phyloP scores from a whole-genome alignment of 1,284 basidiomycete species.

The Apiotrichum gamsii region DNA sequence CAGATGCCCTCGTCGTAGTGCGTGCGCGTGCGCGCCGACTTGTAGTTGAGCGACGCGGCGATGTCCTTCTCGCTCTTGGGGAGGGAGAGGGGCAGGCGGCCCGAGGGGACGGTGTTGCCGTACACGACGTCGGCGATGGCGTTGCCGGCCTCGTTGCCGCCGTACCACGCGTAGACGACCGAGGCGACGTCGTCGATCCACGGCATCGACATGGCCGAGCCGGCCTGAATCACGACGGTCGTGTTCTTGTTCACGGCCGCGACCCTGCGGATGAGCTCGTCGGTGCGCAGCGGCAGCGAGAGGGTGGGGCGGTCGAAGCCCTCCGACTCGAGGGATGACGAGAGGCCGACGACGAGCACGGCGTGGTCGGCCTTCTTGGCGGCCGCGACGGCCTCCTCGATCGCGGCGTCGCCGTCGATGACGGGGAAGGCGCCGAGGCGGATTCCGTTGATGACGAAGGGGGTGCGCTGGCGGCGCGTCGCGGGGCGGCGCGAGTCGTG shows the following conservation, averaged over 20 bases:
- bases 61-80: slow-evolving; percentile 59
- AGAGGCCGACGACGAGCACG: slow-evolving; percentile 58
- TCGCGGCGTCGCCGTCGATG: slow-evolving; percentile 55
- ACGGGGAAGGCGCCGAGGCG: slow-evolving; percentile 60
- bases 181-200: slow-evolving; percentile 60
- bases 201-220: slow-evolving; percentile 61
- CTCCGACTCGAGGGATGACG: slow-evolving; percentile 46
- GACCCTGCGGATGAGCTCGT: slow-evolving; percentile 61
- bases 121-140: slow-evolving; percentile 70
- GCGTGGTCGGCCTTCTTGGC: slow-evolving; percentile 56
- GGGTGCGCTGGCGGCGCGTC: not conserved
- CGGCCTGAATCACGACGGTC: slow-evolving; percentile 66
- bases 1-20: slow-evolving; percentile 47
- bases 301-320: slow-evolving; percentile 28
- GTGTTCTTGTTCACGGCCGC: slow-evolving; percentile 60
- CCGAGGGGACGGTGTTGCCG: slow-evolving; percentile 67
- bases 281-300: slow-evolving; percentile 49
- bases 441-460: slow-evolving; percentile 1
- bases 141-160: slow-evolving; percentile 69
- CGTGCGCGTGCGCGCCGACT: slow-evolving; percentile 55
- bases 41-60: slow-evolving; percentile 56
- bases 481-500: slow-evolving; percentile 18
- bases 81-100: slow-evolving; percentile 66
- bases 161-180: slow-evolving; percentile 67
- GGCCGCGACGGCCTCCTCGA: slow-evolving; percentile 52